Conservation (phyloP, 805 yeast genomes). For the Zygotorulaspora florentina region DNA sequence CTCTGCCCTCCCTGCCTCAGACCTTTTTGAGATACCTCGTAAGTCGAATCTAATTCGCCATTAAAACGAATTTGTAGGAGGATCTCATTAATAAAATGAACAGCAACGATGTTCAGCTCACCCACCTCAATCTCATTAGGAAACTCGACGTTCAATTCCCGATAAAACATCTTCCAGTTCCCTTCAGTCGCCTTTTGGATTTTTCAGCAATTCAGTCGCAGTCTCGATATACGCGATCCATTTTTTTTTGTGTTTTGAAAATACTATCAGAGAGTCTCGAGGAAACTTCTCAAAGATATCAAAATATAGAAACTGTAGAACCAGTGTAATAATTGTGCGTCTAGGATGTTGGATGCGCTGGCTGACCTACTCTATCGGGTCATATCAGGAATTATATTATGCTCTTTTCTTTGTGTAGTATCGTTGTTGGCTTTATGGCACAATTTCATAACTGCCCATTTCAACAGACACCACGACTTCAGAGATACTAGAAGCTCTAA, state of each 20-base stretch:
- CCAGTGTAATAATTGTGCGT: background rate
- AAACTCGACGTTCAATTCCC: slow-evolving; percentile 6
- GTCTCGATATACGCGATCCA: no score
- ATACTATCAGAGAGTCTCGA: background rate
- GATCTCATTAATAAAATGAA: slow-evolving; percentile 27
- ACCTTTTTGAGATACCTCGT: slow-evolving; percentile 36
- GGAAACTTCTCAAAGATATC: background rate
- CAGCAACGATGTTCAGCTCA: slow-evolving; percentile 15
- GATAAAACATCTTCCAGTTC: slow-evolving; percentile 9
- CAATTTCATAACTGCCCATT: slow-evolving; percentile 26
- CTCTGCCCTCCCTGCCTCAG: slow-evolving; percentile 18
- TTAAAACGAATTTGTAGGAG: slow-evolving; percentile 28
- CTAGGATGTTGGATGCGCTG: slow-evolving; percentile 7
- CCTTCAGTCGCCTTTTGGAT: no score
- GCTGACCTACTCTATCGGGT: slow-evolving; percentile 11
- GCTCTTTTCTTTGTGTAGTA: slow-evolving; percentile 24
- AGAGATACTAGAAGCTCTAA: slow-evolving; percentile 31
- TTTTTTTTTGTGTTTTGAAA: background rate
- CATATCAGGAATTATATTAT: slow-evolving; percentile 18
- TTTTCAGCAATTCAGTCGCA: no score
- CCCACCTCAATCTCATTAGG: slow-evolving; percentile 8
- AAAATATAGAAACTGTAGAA: background rate
- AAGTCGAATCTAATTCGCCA: slow-evolving; percentile 45
- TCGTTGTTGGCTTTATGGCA: slow-evolving; percentile 32
- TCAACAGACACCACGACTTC: slow-evolving; percentile 24